Evolutionary conservation across 1,284 basidiomycete genomes (phyloP).

Genomic region (Mycosarcoma maydis): DNA sequence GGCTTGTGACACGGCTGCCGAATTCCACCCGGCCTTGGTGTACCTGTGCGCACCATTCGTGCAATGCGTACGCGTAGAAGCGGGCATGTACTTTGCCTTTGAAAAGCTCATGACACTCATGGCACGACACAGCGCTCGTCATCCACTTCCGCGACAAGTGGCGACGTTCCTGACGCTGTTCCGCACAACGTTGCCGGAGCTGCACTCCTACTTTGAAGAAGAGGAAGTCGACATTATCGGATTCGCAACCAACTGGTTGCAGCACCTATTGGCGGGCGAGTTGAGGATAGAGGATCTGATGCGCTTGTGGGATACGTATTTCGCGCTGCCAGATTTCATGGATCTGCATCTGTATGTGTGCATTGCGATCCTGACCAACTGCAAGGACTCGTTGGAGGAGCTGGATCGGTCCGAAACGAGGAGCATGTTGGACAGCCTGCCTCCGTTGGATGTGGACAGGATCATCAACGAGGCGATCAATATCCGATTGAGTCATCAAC

Average conservation of each 20-base stretch:
- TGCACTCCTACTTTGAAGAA: constrained; percentile 67
- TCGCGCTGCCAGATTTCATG: constrained; percentile 62
- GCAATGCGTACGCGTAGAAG: constrained; percentile 64
- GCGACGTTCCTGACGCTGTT: constrained; percentile 66
- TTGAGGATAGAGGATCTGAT: constrained; percentile 64
- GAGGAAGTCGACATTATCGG: constrained; percentile 66
- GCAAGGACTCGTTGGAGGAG: constrained; percentile 67
- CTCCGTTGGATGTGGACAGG: constrained; percentile 63
- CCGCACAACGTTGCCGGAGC: constrained; percentile 63
- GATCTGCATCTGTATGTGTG: constrained; percentile 67
- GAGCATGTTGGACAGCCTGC: constrained; percentile 65
- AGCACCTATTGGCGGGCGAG: constrained; percentile 63
- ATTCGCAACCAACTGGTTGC: constrained; percentile 64
- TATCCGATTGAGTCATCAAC: constrained; percentile 59
- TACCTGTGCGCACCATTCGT: constrained; percentile 66
- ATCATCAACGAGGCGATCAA: constrained; percentile 66
- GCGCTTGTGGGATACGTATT: constrained; percentile 67
- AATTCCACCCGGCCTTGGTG: constrained; percentile 65
- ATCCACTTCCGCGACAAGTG: constrained; percentile 59
- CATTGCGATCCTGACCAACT: constrained; percentile 66
- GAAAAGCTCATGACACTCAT: constrained; percentile 63
- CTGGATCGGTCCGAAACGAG: constrained; percentile 65
- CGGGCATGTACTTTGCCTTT: constrained; percentile 67
- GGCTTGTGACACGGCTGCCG: constrained; percentile 11
- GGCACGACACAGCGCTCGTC: constrained; percentile 43